Evolutionary conservation across 306 rosid species (phyloP), one percentile per base, ranked within the genome.

Genomic region (Acacia confusa): DNA sequence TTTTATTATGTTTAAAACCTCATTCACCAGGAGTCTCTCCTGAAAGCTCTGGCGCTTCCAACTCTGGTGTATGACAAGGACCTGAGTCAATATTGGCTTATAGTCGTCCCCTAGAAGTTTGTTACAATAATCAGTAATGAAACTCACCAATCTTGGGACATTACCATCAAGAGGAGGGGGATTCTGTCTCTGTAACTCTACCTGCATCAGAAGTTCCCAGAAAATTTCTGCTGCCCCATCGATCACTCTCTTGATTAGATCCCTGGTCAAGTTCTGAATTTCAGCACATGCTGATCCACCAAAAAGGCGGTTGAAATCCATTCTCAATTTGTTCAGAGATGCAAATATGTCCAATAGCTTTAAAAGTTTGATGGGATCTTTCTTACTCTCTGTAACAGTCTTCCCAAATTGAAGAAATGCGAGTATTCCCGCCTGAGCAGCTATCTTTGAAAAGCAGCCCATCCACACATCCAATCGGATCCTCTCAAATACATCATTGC

Each of bases 331-430:
- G 91, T 88, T 96, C 91, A 96, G 81, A 55, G 98, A 95, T 3
- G 98, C 91, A 80, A 96, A 96, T 83, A 96, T 96, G 82, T 96
- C 99, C 87, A 96, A 78, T 88, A 96, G 76, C 88, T 93, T 96
- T 78, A 96, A 79, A 70, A 96, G 95, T 84, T 96, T 96, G 84
- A 92, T 88, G 9, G 99, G 99, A 75, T 94, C 98, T 71, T 93
- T 96, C 94, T 94, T 96, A 75, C 99, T 96, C 79, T 92, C 97
- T 1, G 98, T 84, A 34, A 96, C 99, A 17, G 94, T 94, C 82
- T 91, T 96, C 74, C 99, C 99, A 86, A 96, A 96, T 75, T 94
- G 99, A 81, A 96, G 97, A 84, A 96, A 96, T 16, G 97, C 97
- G 50, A 94, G 92, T 70, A 96, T 96, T 64, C 99, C 99, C 10